phyloP scores from a whole-genome alignment of 495 filamentous ascomycete species.

The Neurospora sublineolata region DNA sequence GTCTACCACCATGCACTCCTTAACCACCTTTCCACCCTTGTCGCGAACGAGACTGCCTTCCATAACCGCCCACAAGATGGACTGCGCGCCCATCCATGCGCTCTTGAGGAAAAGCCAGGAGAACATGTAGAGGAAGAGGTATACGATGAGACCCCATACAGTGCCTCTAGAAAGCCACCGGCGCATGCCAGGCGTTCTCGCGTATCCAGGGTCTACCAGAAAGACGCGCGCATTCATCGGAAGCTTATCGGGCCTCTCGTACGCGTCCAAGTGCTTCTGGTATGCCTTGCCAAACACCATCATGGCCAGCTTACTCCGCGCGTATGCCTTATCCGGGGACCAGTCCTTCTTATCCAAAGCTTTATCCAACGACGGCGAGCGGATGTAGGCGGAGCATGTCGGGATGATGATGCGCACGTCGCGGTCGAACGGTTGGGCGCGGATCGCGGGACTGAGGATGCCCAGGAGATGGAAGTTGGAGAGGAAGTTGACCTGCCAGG shows the following conservation, averaged over 20 bases:
- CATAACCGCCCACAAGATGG: slow-evolving; percentile 75
- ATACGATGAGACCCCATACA: slow-evolving; percentile 68
- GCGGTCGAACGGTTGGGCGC: slow-evolving; percentile 82
- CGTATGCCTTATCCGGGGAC: slow-evolving; percentile 51
- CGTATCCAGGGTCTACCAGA: slow-evolving; percentile 73
- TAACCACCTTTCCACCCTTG: slow-evolving; percentile 59
- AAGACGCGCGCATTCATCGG: slow-evolving; percentile 72
- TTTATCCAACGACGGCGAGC: slow-evolving; percentile 46
- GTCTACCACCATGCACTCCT: slow-evolving; percentile 73
- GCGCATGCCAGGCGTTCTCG: slow-evolving; percentile 74
- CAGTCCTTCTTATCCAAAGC: slow-evolving; percentile 36
- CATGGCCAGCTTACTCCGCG: slow-evolving; percentile 76
- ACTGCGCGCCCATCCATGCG: slow-evolving; percentile 70
- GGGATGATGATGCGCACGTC: slow-evolving; percentile 82
- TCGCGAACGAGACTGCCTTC: slow-evolving; percentile 54
- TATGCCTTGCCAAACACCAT: slow-evolving; percentile 80
- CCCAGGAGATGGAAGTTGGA: slow-evolving; percentile 90
- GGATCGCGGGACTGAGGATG: slow-evolving; percentile 76
- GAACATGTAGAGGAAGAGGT: slow-evolving; percentile 64
- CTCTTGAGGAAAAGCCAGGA: slow-evolving; percentile 87
- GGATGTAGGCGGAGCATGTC: slow-evolving; percentile 78
- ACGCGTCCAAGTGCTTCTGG: slow-evolving; percentile 75
- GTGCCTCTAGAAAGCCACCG: slow-evolving; percentile 77
- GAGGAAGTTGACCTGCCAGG: slow-evolving; percentile 91
- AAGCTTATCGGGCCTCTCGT: slow-evolving; percentile 68